Conservation (phyloP, 1,284 basidiomycete genomes). For the Moesziomyces aphidis region DNA sequence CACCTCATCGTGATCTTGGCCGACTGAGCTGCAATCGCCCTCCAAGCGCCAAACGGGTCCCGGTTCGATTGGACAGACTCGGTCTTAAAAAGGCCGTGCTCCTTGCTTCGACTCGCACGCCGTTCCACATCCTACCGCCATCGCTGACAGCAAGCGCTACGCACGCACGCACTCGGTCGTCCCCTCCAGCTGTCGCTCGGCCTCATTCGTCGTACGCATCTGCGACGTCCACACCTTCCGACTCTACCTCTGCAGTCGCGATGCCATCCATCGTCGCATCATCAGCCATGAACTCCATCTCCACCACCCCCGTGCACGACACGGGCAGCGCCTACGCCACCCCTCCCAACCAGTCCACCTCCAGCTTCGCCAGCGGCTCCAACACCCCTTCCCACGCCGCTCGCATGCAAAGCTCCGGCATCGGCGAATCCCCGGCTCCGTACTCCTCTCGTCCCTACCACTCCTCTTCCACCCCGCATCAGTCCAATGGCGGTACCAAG, state of each 20-base stretch:
- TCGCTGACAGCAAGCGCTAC: no score
- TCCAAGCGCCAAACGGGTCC: no score
- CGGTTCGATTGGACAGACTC: no score
- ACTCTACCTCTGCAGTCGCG: not conserved
- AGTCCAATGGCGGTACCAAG: slow-evolving; percentile 34
- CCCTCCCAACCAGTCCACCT: slow-evolving; percentile 36
- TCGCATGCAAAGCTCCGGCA: slow-evolving; percentile 32
- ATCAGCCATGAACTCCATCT: slow-evolving; percentile 29
- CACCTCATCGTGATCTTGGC: no score
- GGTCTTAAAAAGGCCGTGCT: no score
- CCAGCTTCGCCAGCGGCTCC: slow-evolving; percentile 43
- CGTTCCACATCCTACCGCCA: no score
- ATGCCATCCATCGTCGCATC: slow-evolving; percentile 42
- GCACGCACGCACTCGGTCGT: not conserved
- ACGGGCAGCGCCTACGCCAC: slow-evolving; percentile 34
- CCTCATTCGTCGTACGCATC: not conserved
- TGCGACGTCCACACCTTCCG: not conserved
- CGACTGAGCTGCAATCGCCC: no score
- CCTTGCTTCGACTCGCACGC: no score
- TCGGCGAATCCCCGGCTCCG: slow-evolving; percentile 44
- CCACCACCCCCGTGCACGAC: slow-evolving; percentile 33
- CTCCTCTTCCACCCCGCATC: slow-evolving; percentile 12
- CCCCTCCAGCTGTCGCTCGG: not conserved
- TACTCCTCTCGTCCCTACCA: slow-evolving; percentile 20
- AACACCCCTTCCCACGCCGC: slow-evolving; percentile 33